These are phyloP conservation scores for Selenicereus undatus DNA, from an alignment of 148 eudicot species.

Conservation along the genomic window DNA sequence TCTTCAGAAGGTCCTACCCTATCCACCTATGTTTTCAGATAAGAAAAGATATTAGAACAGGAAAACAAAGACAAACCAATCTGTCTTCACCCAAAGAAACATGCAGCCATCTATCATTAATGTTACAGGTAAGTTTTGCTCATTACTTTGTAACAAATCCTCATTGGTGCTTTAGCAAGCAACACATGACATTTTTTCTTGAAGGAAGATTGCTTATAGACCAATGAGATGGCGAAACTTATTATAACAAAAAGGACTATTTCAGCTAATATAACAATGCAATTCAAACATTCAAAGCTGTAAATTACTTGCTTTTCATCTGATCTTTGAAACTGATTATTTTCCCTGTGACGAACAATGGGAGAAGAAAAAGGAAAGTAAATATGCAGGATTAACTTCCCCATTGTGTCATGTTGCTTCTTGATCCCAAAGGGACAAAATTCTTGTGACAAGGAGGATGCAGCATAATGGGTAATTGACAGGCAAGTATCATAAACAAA, in stretches of 20 bases:
- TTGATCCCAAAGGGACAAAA: too few relatives aligned
- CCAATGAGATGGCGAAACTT: not conserved
- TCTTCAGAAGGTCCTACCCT: not conserved
- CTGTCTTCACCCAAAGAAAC: not conserved
- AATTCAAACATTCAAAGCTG: not conserved
- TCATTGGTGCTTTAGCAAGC: not conserved
- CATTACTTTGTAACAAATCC: too few relatives aligned
- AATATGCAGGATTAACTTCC: not conserved
- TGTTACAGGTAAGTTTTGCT: too few relatives aligned
- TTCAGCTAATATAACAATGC: not conserved
- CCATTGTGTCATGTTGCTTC: not conserved
- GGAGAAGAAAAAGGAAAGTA: not conserved
- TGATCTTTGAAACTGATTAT: not conserved
- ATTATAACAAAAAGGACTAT: not conserved
- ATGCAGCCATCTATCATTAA: not conserved
- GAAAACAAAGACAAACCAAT: not conserved
- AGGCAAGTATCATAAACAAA: conserved; percentile 3
- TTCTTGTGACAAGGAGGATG: not conserved
- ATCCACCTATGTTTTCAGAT: not conserved
- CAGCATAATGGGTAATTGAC: not conserved
- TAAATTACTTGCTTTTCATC: not conserved
- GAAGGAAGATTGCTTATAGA: not conserved
- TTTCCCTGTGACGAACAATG: not conserved
- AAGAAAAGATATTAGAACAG: not conserved
- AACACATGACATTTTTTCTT: not conserved